Base-by-base conservation (phyloP, 2,329 filamentous ascomycete genomes). In the Paecilomyces formosus region DNA sequence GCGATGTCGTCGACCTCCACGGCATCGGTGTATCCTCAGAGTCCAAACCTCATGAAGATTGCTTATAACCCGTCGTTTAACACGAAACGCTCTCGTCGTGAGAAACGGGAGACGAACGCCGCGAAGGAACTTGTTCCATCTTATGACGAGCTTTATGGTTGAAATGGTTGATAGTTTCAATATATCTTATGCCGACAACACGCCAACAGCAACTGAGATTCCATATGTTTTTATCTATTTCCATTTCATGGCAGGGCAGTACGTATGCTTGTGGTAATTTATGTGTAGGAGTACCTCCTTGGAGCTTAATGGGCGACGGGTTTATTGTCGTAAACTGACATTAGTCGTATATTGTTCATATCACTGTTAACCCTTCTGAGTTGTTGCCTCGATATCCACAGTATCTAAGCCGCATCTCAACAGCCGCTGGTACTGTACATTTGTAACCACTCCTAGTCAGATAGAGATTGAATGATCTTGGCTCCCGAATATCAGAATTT, bases 141-240 rank as follows among this genome's bases (percentile, higher is more conserved):
- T 13, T 72, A 75, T 50, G 73, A 75, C 60, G 73, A 75, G 49
- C 66, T 75, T 13, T 75, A 72, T 61, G 72, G 73, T 24, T 74
- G 65, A 65, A 57, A 3, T 9, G 30, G 11, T 1, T 9, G 30
- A 31, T 9, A 12, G 3, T 9, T 31, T 31, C 11, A 31, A 18
- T 5, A 18, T 26, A 3, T 26, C 24, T 6, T 26, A 26, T 26
- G 24, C 6, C 24, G 6, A 26, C 24, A 26, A 4, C 6, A 26
- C 6, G 24, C 24, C 24, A 26, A 3, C 24, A 26, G 24, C 24
- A 6, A 39, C 13, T 24, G 18, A 26, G 50, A 35, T 58, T 21
- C 55, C 11, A 6, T 26, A 26, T 6, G 6, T 26, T 26, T 26
- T 26, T 26, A n/a, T n/a, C 15, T n/a, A 39, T n/a, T 39, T n/a